These are phyloP conservation scores for Trifolium pratense DNA, from an alignment of 306 rosid species.

Conservation along the genomic window DNA sequence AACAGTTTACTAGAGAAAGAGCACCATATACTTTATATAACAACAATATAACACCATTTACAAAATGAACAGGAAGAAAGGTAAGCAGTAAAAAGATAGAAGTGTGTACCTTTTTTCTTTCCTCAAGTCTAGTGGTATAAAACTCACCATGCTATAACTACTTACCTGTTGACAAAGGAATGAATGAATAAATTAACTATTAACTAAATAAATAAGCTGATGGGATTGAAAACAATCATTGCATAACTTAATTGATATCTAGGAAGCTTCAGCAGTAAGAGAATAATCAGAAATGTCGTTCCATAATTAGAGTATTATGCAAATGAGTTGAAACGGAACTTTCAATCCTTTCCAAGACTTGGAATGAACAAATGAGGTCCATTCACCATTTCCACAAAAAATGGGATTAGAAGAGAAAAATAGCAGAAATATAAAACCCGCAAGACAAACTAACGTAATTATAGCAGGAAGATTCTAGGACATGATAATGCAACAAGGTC, in stretches of 20 bases:
- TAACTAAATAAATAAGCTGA: background rate
- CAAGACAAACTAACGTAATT: too few relatives aligned
- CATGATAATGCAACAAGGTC: background rate
- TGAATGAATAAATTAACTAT: slow-evolving; percentile 7
- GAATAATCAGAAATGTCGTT: too few relatives aligned
- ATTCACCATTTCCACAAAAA: too few relatives aligned
- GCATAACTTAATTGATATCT: too few relatives aligned
- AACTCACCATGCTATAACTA: slow-evolving; percentile 75
- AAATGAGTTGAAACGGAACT: too few relatives aligned
- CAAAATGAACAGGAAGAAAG: slow-evolving; percentile 7
- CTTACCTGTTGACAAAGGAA: slow-evolving; percentile 57
- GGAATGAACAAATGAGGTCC: too few relatives aligned
- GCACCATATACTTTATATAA: background rate
- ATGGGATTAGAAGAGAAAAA: too few relatives aligned
- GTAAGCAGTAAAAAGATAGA: slow-evolving; percentile 10
- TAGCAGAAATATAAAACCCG: too few relatives aligned
- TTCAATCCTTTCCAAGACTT: too few relatives aligned
- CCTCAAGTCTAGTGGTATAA: slow-evolving; percentile 86
- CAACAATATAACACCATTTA: slow-evolving; percentile 2
- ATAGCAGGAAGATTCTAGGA: background rate
- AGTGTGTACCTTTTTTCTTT: slow-evolving; percentile 72
- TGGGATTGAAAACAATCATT: too few relatives aligned
- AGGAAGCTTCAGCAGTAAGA: too few relatives aligned
- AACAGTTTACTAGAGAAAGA: slow-evolving; percentile 20
- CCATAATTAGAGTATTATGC: too few relatives aligned